Percentiles rank a stretch among this genome's conserved stretches.
Conservation (phyloP, 305 asterid genomes). For the Rubia balearica region DNA sequence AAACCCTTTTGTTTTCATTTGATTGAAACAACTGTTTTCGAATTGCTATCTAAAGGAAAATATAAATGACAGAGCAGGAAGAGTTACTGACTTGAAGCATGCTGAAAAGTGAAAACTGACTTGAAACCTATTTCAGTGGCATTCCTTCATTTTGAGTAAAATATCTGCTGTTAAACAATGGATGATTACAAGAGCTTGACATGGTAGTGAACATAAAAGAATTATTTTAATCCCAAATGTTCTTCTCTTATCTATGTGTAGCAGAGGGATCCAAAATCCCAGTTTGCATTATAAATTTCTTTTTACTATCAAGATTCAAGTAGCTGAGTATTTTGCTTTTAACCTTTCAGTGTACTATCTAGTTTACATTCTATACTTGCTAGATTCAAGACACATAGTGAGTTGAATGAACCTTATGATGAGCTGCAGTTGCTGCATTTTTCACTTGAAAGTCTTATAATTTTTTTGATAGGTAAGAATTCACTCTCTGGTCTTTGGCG, state of each 20-base stretch:
- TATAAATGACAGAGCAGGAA: not conserved
- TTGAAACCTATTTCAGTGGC: not conserved
- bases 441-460: slow-evolving; percentile 11
- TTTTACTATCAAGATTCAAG: not conserved
- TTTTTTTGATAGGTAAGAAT: slow-evolving; percentile 45
- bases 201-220: not conserved
- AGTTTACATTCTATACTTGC: not conserved
- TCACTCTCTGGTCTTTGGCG: slow-evolving; percentile 79
- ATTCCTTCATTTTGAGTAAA: not conserved
- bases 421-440: not conserved
- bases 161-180: not conserved
- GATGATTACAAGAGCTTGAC: not conserved
- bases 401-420: not conserved
- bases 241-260: not conserved
- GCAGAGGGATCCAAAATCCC: not conserved
- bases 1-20: not conserved
- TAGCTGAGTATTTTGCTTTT: not conserved
- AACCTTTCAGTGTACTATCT: not conserved
- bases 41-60: not conserved
- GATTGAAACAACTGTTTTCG: not conserved
- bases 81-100: not conserved
- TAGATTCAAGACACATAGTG: not conserved
- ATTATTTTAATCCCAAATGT: no score
- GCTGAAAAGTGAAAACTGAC: not conserved
- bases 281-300: not conserved